Evolutionary conservation across 768 basidiomycete genomes (phyloP), one percentile per base, ranked within the genome.

Genomic region (Rhodotorula sphaerocarpa): DNA sequence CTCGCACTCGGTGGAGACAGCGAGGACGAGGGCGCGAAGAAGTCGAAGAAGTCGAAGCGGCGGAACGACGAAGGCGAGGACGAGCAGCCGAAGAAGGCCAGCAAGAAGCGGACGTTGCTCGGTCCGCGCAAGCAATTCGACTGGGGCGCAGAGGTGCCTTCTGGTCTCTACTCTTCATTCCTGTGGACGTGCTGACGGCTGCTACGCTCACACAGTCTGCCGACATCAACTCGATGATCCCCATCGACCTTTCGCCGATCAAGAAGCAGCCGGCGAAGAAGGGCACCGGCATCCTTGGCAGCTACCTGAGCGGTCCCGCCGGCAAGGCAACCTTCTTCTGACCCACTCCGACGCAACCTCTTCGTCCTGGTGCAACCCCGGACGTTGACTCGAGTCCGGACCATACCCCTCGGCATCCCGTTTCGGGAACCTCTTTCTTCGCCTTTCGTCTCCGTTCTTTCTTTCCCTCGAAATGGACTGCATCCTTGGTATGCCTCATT

Each of bases 211-310:
- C 4, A 12, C 54, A 69, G 67, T 59, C 51, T 34, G 63, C 60
- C 39, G 57, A 69, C 54, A 27, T 65, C 52, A 60, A 62, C 45
- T 55, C 54, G 23, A 31, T 57, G 1, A 33, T 69, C 34, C 67
- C 67, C 6, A 27, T 41, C 10, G 50, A 61, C 31, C 48, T 69
- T 25, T 69, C 67, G 45, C 67, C 67, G 11, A 59, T 65, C 59
- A 69, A 69, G 59, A 23, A 36, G 14, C 36, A 33, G 14, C 34
- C 15, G 41, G 25, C 31, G 11, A 59, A 59, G 58, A 56, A 56
- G 57, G 11, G 28, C 9, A 16, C 10, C 36, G 16, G 36, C 36
- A 39, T 39, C 36, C 36, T 39, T 16, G 36, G 36, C 36, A 39
- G 36, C 16, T 39, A 10, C 36, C 36, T 39, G 10, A 39, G 36